Base-by-base conservation (phyloP, 768 basidiomycete species). In the Pisolithus tinctorius region DNA sequence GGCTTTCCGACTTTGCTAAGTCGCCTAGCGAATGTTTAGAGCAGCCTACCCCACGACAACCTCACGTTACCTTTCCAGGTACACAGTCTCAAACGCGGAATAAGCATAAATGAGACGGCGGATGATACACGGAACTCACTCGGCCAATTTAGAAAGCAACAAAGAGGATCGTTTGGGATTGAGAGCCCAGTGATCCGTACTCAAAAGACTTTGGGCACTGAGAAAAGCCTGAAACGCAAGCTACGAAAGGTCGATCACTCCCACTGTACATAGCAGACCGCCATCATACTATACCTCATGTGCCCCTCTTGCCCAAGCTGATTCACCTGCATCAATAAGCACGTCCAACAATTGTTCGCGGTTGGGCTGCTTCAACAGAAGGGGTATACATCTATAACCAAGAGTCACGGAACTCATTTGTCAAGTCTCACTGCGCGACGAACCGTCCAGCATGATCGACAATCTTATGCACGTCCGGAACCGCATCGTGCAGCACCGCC, bases 261-360 rank as follows among this genome's bases (percentile, higher is more conserved):
- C 8, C 30, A 14, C 2, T 20, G 2, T 20, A n/a, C 39, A 20
- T 40, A 26, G 46, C 16, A 42, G 27, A 38, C n/a, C 10, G 48
- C 38, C 39, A 13, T 48, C 42, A 20, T 48, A 8, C 51, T 57
- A 45, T 61, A 85, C 84, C 72, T 88, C 86, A 60, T 87, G 85
- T 34, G 86, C 86, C 23, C 86, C 86, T 47, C 84, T 75, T 7
- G 78, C 75, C 73, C 82, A 80, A 5, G 86, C 83, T 34, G 83
- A 80, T 58, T 86, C 82, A 2, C 83, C 85, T 17, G 85, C 84
- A 47, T 84, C 78, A 17, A 84, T 76, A 8, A 86, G 69, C 25
- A 83, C 75, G 50, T 78, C 71, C 27, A 85, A 62, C 23, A 86
- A 60, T 55, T 82, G 81, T 47, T 81, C 82, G 43, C 82, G 75